phyloP scores from a whole-genome alignment of 2,329 filamentous ascomycete genomes.

The Bertia moriformis region DNA sequence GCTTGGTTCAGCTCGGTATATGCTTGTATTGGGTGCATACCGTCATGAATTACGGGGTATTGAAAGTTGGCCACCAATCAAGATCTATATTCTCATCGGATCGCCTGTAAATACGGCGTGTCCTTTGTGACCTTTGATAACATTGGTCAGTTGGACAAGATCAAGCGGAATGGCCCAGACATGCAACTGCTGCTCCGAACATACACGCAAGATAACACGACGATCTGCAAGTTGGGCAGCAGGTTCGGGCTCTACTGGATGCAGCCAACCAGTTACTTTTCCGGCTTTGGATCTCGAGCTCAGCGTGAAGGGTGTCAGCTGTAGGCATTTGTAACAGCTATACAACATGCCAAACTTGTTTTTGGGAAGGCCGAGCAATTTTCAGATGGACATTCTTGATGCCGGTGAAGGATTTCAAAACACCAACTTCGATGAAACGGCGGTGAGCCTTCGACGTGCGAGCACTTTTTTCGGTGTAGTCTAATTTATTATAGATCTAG shows the following conservation, averaged over 20 bases:
- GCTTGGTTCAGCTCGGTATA: no score
- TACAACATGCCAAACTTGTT: background rate
- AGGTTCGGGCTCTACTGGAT: background rate
- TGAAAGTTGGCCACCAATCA: no score
- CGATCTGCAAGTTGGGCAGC: background rate
- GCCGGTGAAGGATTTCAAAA: background rate
- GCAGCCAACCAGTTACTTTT: no score
- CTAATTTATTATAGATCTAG: background rate
- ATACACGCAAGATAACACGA: background rate
- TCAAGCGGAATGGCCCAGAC: background rate
- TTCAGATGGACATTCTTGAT: background rate
- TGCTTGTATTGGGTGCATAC: no score
- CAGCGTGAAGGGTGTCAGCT: background rate
- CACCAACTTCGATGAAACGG: background rate
- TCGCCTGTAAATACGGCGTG: no score
- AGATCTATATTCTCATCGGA: no score
- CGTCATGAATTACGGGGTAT: no score
- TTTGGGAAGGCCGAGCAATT: background rate
- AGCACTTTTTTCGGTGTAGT: background rate
- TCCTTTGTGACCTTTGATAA: background rate
- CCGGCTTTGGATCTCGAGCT: background rate
- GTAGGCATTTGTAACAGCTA: background rate
- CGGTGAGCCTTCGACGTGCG: background rate
- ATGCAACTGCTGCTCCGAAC: background rate
- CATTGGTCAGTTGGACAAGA: background rate